Evolutionary conservation across 75 land plant genomes (phyloP), one percentile per base, ranked within the genome.

Genomic region (Pinus albicaulis): DNA sequence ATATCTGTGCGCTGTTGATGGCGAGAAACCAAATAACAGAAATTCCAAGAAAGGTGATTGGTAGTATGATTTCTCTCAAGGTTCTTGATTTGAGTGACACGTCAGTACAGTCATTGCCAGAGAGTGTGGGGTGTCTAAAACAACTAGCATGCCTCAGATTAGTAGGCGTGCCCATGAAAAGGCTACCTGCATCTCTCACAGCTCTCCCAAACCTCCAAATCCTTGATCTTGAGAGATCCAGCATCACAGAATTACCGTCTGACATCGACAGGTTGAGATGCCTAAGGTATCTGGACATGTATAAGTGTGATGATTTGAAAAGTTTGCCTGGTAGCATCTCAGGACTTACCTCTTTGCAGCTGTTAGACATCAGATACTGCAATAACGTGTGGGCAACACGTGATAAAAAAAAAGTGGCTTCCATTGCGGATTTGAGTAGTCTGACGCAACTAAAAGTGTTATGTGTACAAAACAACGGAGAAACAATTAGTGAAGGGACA

Each of bases 21-120:
- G 6, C 3, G 3, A 1, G 24, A 4, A 59, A 59, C 23, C 22
- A 3, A 7, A 0, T 61, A 7, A 61, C n/a, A 61, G 31, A 25
- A 25, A 61, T 25, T 60, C 63, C 63, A n/a, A 60, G 53, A 23
- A n/a, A 60, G 23, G 63, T 60, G 63, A 60, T 60, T 60, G 63
- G 63, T 2, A 24, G 63, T 7, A 60, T 60, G 63, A 60, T 22
- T 23, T 23, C 31, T 25, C 64, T 25, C 22, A 25, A 14, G 11
- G 64, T 61, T 13, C 22, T 61, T 11, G 64, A 61, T 61, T 61
- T 61, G 3, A 24, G 31, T 12, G 0, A 0, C 2, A 61, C 31
- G 24, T 4, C 64, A 14, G 4, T 61, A 12, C 4, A 25, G 28
- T 61, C 64, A 2, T 61, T 61, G 64, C 14, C 64, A 61, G 26